A percentile compares a stretch with the other conserved stretches of the same genome.
Evolutionary conservation across 176 grass and related monocot genomes (phyloP).

Genomic region (Pontederia paniculata): DNA sequence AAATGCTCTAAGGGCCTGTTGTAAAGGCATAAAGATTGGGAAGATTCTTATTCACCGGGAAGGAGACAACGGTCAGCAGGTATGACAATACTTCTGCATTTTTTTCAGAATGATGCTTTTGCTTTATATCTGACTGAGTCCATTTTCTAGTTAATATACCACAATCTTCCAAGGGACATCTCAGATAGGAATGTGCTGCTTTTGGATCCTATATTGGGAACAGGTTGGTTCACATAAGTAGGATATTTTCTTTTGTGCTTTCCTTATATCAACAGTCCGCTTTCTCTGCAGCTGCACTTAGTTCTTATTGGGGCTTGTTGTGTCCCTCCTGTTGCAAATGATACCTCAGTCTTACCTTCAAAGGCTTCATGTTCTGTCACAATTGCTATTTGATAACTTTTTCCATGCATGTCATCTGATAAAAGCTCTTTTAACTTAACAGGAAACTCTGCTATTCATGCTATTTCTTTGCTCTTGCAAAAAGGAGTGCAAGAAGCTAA

Average conservation of each 20-base stretch:
- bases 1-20: constrained; percentile 73
- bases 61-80: constrained; percentile 87
- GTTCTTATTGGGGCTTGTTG: too few species aligned
- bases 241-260: too few species aligned
- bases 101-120: constrained; percentile 15
- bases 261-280: too few species aligned
- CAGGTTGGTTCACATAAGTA: constrained; percentile 48
- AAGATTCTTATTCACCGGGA: constrained; percentile 92
- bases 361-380: too few species aligned
- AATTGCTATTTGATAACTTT: too few species aligned
- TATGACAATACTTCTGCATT: constrained; percentile 28
- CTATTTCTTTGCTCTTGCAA: constrained; percentile 69
- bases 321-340: too few species aligned
- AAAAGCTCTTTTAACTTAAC: constrained; percentile 18
- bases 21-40: constrained; percentile 89
- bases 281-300: too few species aligned
- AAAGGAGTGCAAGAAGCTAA: constrained; percentile 86
- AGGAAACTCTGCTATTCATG: constrained; percentile 90
- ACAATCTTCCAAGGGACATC: constrained; percentile 80
- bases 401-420: not conserved
- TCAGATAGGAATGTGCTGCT: constrained; percentile 89
- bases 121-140: constrained; percentile 20
- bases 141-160: constrained; percentile 78
- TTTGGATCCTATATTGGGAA: constrained; percentile 93
- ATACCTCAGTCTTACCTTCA: not conserved